These are phyloP conservation scores for Aspergillus sp. DNA, from an alignment of 2,329 filamentous ascomycete genomes.

Conservation along the genomic window DNA sequence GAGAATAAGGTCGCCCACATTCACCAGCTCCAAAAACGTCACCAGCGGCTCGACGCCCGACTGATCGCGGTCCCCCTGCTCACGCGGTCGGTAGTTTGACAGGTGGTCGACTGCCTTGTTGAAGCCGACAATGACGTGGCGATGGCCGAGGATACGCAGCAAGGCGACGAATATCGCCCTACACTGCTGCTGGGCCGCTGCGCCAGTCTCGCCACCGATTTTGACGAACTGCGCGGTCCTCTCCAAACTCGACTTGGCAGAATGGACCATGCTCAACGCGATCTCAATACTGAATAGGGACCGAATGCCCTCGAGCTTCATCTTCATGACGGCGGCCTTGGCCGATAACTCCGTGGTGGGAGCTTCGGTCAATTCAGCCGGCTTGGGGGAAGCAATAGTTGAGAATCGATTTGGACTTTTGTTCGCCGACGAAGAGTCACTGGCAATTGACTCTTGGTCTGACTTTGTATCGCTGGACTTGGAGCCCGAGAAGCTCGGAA, in stretches of 20 bases:
- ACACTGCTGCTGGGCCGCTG: slow-evolving; percentile 80
- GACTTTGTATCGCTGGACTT: slow-evolving; percentile 39
- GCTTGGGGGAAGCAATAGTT: slow-evolving; percentile 25
- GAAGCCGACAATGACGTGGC: slow-evolving; percentile 87
- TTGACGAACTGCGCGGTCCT: slow-evolving; percentile 73
- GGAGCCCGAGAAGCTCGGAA: slow-evolving; percentile 61
- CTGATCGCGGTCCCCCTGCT: slow-evolving; percentile 54
- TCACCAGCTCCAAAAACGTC: slow-evolving; percentile 93
- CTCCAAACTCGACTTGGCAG: slow-evolving; percentile 78
- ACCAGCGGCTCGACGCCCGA: slow-evolving; percentile 80
- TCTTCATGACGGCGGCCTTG: slow-evolving; percentile 96
- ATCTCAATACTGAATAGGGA: slow-evolving; percentile 95
- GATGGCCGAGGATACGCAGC: slow-evolving; percentile 71
- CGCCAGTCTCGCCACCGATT: slow-evolving; percentile 69
- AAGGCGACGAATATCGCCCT: slow-evolving; percentile 78
- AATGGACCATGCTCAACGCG: slow-evolving; percentile 77
- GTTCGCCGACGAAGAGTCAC: slow-evolving; percentile 11
- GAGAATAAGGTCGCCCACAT: slow-evolving; percentile 93
- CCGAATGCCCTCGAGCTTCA: slow-evolving; percentile 85
- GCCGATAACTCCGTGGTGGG: slow-evolving; percentile 88
- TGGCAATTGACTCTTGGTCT: slow-evolving; percentile 12
- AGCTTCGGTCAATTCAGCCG: slow-evolving; percentile 48
- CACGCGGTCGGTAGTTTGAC: slow-evolving; percentile 80
- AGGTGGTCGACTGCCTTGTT: slow-evolving; percentile 86
- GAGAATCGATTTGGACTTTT: slow-evolving; percentile 30